Conservation (phyloP, 1,284 basidiomycete genomes). For the Cryptococcus deneoformans region DNA sequence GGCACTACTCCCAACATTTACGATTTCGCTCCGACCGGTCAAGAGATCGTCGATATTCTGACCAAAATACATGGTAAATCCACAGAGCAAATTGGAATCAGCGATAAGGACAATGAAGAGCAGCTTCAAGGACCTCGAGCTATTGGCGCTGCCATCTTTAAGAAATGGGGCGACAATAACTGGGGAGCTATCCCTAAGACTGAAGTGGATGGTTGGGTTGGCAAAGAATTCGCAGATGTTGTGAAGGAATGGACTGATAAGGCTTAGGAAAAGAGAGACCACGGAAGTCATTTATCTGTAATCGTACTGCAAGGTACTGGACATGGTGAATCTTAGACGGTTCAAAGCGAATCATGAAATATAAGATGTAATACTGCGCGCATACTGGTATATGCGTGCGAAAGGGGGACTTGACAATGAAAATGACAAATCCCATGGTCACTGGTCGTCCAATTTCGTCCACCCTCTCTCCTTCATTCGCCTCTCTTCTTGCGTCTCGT, state of each 20-base stretch:
- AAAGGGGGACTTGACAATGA: too few relatives aligned
- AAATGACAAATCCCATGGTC: too few relatives aligned
- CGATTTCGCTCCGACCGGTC: conserved; percentile 7
- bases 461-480: too few relatives aligned
- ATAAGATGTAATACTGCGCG: too few relatives aligned
- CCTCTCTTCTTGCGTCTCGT: too few relatives aligned
- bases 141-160: conserved; percentile 2
- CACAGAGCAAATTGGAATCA: background rate
- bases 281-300: too few relatives aligned
- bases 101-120: conserved; percentile 3
- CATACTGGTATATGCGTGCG: too few relatives aligned
- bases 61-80: conserved; percentile 8
- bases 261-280: conserved; percentile 18
- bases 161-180: conserved; percentile 6
- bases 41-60: conserved; percentile 4
- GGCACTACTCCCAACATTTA: conserved; percentile 1
- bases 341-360: too few relatives aligned
- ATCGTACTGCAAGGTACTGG: too few relatives aligned
- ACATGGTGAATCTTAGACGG: too few relatives aligned
- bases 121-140: background rate
- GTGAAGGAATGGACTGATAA: background rate
- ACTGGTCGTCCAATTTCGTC: too few relatives aligned
- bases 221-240: conserved; percentile 3
- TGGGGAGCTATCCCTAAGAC: conserved; percentile 4
- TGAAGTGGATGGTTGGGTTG: conserved; percentile 5